These are phyloP conservation scores for Colletotrichum caudatum DNA, from an alignment of 2,329 filamentous ascomycete species.

Conservation along the genomic window DNA sequence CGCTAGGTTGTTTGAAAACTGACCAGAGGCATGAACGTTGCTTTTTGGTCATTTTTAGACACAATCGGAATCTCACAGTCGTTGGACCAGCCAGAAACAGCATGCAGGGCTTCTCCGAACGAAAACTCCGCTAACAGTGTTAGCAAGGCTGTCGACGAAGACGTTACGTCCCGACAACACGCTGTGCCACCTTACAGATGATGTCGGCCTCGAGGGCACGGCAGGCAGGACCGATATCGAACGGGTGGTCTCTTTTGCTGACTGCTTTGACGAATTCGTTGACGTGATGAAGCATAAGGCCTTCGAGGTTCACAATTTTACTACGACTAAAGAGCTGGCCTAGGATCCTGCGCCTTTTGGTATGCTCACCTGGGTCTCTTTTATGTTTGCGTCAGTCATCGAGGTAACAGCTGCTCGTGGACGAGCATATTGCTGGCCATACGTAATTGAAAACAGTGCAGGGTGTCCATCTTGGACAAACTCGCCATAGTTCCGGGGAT, in stretches of 20 bases:
- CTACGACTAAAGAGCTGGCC: constrained; percentile 47
- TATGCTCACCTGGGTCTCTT: constrained; percentile 46
- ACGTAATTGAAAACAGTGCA: constrained; percentile 48
- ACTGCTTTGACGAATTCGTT: constrained; percentile 37
- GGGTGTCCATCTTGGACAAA: constrained; percentile 47
- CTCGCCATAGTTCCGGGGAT: constrained; percentile 46
- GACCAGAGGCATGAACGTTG: constrained; percentile 48
- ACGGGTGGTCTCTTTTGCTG: neutral
- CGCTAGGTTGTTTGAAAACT: neutral
- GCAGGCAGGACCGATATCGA: constrained; percentile 18
- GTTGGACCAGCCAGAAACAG: constrained; percentile 44
- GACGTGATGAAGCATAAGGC: constrained; percentile 44
- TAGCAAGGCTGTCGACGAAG: neutral
- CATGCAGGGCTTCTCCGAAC: constrained; percentile 45
- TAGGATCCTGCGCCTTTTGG: constrained; percentile 47
- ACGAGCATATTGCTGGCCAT: neutral
- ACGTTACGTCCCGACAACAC: neutral
- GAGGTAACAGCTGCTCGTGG: neutral
- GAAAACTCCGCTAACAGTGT: constrained; percentile 45
- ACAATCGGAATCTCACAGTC: constrained; percentile 45
- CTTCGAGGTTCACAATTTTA: constrained; percentile 44
- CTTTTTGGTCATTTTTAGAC: constrained; percentile 48
- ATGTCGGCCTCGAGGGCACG: constrained; percentile 27
- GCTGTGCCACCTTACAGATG: constrained; percentile 1
- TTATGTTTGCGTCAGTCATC: constrained; percentile 8